phyloP scores from a whole-genome alignment of 2,329 filamentous ascomycete species.

The Arthrobotrys pseudoclavata region DNA sequence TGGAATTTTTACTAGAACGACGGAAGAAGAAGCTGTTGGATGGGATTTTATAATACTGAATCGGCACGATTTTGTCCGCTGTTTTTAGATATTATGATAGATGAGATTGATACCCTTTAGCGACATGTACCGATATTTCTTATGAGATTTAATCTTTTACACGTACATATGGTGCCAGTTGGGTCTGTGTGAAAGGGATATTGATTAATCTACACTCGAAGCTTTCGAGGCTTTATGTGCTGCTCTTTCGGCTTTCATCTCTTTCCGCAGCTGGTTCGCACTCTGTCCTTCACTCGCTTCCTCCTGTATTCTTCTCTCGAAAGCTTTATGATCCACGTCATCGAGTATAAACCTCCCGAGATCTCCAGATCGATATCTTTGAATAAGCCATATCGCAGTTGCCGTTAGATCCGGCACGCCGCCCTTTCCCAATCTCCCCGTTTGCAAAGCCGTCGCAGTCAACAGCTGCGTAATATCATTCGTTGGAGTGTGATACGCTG shows the following conservation, averaged over 20 bases:
- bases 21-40: slow-evolving; percentile 86
- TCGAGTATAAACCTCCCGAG: slow-evolving; percentile 85
- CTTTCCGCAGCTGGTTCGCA: slow-evolving; percentile 60
- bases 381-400: slow-evolving; percentile 83
- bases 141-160: slow-evolving; percentile 1
- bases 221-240: slow-evolving; percentile 37
- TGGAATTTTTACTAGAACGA: slow-evolving; percentile 90
- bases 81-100: slow-evolving; percentile 20
- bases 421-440: slow-evolving; percentile 81
- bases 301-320: slow-evolving; percentile 70
- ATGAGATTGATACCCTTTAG: slow-evolving; percentile 57
- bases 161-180: background rate
- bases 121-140: slow-evolving; percentile 53
- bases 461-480: slow-evolving; percentile 85
- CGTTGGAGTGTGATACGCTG: slow-evolving; percentile 77
- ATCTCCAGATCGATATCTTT: slow-evolving; percentile 82
- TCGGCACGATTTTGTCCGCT: background rate
- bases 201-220: slow-evolving; percentile 32
- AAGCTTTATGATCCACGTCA: slow-evolving; percentile 74
- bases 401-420: slow-evolving; percentile 78
- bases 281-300: slow-evolving; percentile 65
- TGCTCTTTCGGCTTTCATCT: slow-evolving; percentile 63
- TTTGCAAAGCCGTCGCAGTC: slow-evolving; percentile 77
- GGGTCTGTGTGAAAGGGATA: background rate
- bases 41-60: slow-evolving; percentile 72